Evolutionary conservation across 352 stramenopile genomes (phyloP).

Genomic region (Phytophthora fragariaefolia): DNA sequence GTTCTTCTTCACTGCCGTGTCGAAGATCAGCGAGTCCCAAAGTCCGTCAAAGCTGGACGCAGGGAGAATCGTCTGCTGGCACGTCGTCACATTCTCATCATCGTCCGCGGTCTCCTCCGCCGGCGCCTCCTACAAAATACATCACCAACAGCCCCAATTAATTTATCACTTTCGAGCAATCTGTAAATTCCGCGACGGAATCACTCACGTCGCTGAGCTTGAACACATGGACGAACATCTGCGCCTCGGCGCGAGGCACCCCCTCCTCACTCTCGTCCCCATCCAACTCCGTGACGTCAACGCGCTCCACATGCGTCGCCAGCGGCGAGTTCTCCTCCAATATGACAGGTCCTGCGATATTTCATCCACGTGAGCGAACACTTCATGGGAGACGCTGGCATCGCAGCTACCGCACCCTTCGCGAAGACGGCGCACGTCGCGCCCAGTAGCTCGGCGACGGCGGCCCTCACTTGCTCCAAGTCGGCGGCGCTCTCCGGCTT

Average conservation of each 20-base stretch:
- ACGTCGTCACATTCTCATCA: conserved; percentile 83
- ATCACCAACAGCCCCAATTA: not conserved
- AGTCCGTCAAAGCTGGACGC: conserved; percentile 69
- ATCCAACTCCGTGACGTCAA: conserved; percentile 55
- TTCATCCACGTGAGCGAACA: too few relatives aligned
- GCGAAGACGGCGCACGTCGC: conserved; percentile 36
- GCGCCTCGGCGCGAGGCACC: conserved; percentile 41
- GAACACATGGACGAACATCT: conserved; percentile 74
- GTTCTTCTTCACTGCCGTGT: conserved; percentile 74
- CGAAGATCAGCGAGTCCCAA: conserved; percentile 90
- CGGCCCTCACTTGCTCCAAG: conserved; percentile 40
- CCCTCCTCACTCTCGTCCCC: conserved; percentile 18
- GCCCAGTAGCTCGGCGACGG: conserved; percentile 35
- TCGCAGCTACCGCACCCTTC: conserved; percentile 27
- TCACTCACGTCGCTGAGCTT: conserved; percentile 68
- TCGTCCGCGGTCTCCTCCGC: conserved; percentile 81
- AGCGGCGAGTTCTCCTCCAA: conserved; percentile 39
- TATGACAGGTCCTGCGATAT: conserved; percentile 37
- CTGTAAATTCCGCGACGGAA: too few relatives aligned
- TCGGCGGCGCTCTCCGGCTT: conserved; percentile 55
- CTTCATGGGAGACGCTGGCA: too few relatives aligned
- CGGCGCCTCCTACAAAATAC: conserved; percentile 51
- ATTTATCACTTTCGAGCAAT: not conserved
- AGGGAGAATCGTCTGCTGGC: conserved; percentile 78
- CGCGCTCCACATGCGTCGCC: conserved; percentile 40